These are phyloP conservation scores for Ceratocystis harringtonii DNA, from an alignment of 2,329 filamentous ascomycete genomes.

Conservation along the genomic window DNA sequence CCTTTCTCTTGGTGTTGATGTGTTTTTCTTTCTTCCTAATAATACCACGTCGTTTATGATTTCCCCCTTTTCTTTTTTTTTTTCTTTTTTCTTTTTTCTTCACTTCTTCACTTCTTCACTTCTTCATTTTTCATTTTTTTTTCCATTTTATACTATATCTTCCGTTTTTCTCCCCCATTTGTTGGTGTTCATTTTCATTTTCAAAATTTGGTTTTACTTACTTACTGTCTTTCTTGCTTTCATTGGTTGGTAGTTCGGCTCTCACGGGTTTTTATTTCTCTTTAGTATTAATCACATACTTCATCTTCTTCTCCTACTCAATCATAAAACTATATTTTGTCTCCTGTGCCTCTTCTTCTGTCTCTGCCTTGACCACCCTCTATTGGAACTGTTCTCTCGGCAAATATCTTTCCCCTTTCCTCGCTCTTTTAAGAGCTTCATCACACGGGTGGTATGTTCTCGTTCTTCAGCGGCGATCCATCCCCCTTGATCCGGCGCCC, in stretches of 20 bases:
- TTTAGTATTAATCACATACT: background rate
- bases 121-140: too few species aligned
- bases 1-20: constrained; percentile 3
- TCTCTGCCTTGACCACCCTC: background rate
- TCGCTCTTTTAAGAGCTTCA: background rate
- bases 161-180: background rate
- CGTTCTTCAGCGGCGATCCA: constrained; percentile 3
- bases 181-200: background rate
- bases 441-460: background rate
- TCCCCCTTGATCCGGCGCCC: constrained; percentile 5
- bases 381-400: too few species aligned
- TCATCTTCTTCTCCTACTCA: background rate
- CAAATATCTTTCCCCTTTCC: too few species aligned
- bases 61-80: background rate
- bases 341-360: background rate
- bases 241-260: background rate
- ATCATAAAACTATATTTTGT: background rate
- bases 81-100: background rate
- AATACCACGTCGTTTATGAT: constrained; percentile 7
- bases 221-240: background rate
- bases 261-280: background rate
- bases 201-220: background rate
- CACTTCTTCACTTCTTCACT: too few species aligned
- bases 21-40: background rate
- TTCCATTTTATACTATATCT: background rate